Conservation (phyloP, 2,329 filamentous ascomycete genomes). For the Talaromyces sp. region DNA sequence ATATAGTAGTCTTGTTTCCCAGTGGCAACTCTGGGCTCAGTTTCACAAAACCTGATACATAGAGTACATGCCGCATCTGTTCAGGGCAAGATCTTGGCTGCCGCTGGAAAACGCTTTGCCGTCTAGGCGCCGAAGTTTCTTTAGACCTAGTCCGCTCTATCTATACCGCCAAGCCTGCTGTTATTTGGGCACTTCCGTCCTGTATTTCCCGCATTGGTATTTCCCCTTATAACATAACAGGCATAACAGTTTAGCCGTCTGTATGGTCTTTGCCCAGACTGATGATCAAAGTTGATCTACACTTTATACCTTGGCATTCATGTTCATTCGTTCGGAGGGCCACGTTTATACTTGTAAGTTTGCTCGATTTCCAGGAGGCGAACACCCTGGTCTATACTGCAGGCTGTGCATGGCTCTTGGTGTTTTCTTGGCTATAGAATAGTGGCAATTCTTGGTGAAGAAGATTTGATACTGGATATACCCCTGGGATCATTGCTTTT, state of each 20-base stretch:
- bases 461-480: slow-evolving; percentile 10
- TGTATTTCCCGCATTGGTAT: background rate
- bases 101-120: slow-evolving; percentile 19
- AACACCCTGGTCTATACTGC: slow-evolving; percentile 1
- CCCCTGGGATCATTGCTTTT: slow-evolving; percentile 5
- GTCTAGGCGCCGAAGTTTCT: slow-evolving; percentile 26
- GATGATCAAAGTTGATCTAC: slow-evolving; percentile 15
- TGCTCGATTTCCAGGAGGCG: slow-evolving; percentile 3
- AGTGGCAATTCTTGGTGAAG: slow-evolving; percentile 2
- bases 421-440: slow-evolving; percentile 23
- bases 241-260: background rate
- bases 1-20: background rate
- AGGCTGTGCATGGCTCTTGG: slow-evolving; percentile 17
- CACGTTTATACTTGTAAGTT: slow-evolving; percentile 20
- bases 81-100: slow-evolving; percentile 6
- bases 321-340: slow-evolving; percentile 19
- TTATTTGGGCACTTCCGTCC: slow-evolving; percentile 12
- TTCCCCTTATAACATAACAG: background rate
- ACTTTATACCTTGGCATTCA: slow-evolving; percentile 12
- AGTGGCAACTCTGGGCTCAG: background rate
- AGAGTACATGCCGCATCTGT: background rate
- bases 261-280: slow-evolving; percentile 13
- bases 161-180: slow-evolving; percentile 14
- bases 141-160: slow-evolving; percentile 3
- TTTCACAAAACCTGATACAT: background rate